A percentile compares a stretch with the other conserved stretches of the same genome.
These are phyloP conservation scores for Gastrodia elata DNA, from an alignment of 106 monocot genomes.

Conservation along the genomic window DNA sequence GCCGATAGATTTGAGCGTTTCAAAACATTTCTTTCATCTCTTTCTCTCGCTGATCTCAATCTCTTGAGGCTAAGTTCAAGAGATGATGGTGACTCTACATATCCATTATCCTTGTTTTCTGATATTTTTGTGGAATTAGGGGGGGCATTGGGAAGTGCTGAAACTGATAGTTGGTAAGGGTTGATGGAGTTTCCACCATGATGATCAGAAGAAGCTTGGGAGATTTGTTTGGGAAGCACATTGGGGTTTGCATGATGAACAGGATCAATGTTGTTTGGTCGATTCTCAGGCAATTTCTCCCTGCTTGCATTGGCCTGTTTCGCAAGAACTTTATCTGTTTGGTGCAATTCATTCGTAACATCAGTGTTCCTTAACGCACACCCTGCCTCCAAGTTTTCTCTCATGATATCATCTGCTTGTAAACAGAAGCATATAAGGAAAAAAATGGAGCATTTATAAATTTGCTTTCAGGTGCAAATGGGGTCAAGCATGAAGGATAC, in stretches of 20 bases:
- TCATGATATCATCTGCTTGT: constrained; percentile 39
- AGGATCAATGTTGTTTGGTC: constrained; percentile 10
- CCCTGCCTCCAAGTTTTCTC: constrained; percentile 51
- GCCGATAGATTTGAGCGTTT: constrained; percentile 74
- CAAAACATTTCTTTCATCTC: constrained; percentile 46
- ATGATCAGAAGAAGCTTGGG: constrained; percentile 27
- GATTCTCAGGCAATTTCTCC: constrained; percentile 23
- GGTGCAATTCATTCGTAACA: constrained; percentile 13
- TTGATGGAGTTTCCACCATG: constrained; percentile 24
- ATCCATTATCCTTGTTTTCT: constrained; percentile 44
- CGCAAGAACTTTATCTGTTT: constrained; percentile 19
- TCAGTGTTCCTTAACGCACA: constrained; percentile 22
- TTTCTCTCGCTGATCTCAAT: constrained; percentile 28
- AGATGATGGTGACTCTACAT: constrained; percentile 38
- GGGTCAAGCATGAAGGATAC: constrained; percentile 24
- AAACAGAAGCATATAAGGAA: constrained; percentile 8
- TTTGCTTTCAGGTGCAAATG: background rate
- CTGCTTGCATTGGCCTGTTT: constrained; percentile 9
- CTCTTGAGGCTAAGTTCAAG: constrained; percentile 72
- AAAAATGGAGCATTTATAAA: background rate
- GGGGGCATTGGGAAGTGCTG: constrained; percentile 13
- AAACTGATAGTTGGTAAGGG: constrained; percentile 5
- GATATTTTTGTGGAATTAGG: constrained; percentile 18
- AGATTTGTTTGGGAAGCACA: constrained; percentile 10
- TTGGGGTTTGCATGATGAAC: constrained; percentile 15